phyloP scores from a whole-genome alignment of 2,329 filamentous ascomycete genomes.

The Neofusicoccum kwambonambiense region DNA sequence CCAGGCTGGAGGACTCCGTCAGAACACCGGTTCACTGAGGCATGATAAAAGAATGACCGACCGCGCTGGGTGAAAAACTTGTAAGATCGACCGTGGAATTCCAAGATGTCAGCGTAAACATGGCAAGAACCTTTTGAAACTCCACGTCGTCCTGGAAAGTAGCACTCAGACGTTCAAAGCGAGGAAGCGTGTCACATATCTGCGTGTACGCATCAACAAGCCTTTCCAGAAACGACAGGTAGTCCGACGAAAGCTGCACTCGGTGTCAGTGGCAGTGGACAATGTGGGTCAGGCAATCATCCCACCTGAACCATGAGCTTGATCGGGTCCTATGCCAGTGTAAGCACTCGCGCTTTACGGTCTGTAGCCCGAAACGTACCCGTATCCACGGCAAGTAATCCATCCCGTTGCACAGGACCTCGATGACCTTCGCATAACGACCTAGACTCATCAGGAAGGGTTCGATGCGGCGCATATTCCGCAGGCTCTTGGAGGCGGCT shows the following conservation, averaged over 20 bases:
- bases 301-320: slow-evolving; percentile 18
- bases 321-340: slow-evolving; percentile 17
- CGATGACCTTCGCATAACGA: slow-evolving; percentile 44
- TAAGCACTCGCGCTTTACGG: no score
- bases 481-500: slow-evolving; percentile 36
- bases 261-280: no score
- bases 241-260: not conserved
- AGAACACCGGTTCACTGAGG: not conserved
- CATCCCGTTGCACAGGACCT: slow-evolving; percentile 49
- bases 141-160: slow-evolving; percentile 16
- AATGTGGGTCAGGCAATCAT: not conserved
- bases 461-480: slow-evolving; percentile 46
- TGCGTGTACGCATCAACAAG: not conserved
- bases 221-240: not conserved
- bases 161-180: not conserved
- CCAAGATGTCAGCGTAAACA: slow-evolving; percentile 50
- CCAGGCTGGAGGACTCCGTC: not conserved
- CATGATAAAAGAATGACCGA: not conserved
- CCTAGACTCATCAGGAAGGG: slow-evolving; percentile 45
- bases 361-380: slow-evolving; percentile 20
- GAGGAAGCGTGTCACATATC: not conserved
- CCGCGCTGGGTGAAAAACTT: slow-evolving; percentile 39
- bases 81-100: slow-evolving; percentile 50
- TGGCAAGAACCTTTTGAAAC: slow-evolving; percentile 43
- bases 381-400: slow-evolving; percentile 49